These are phyloP conservation scores for Geum urbanum DNA, from an alignment of 306 rosid genomes.

Conservation along the genomic window DNA sequence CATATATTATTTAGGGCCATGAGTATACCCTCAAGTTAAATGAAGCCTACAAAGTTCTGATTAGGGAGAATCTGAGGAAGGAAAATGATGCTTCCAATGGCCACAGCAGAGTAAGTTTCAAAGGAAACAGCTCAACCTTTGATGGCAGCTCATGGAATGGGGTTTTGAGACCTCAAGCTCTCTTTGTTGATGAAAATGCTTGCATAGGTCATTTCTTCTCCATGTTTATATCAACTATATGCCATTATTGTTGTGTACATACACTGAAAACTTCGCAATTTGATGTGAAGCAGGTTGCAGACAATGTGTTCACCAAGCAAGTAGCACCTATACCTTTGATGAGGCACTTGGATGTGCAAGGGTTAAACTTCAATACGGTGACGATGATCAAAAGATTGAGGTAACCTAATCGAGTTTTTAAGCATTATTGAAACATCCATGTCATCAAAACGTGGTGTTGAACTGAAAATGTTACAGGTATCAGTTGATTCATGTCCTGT, in stretches of 20 bases:
- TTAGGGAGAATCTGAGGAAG: slow-evolving; percentile 51
- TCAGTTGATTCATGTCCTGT: slow-evolving; percentile 73
- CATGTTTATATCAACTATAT: no score
- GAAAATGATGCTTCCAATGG: slow-evolving; percentile 58
- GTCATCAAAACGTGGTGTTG: neutral
- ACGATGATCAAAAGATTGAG: slow-evolving; percentile 53
- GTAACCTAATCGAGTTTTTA: slow-evolving; percentile 17
- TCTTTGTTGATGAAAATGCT: slow-evolving; percentile 79
- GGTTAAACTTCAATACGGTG: slow-evolving; percentile 73
- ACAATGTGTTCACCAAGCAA: slow-evolving; percentile 67
- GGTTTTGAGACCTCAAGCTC: slow-evolving; percentile 56
- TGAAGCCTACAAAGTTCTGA: slow-evolving; percentile 67
- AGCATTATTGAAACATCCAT: no score
- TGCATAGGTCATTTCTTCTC: slow-evolving; percentile 53
- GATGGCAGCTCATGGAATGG: slow-evolving; percentile 71
- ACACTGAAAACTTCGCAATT: neutral
- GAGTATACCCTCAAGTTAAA: slow-evolving; percentile 56
- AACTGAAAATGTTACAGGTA: slow-evolving; percentile 38
- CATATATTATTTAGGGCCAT: slow-evolving; percentile 43
- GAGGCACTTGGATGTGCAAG: slow-evolving; percentile 63
- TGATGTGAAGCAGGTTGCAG: slow-evolving; percentile 53
- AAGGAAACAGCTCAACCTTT: slow-evolving; percentile 29
- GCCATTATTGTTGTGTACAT: no score
- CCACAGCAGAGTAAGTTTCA: slow-evolving; percentile 35
- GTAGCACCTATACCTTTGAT: slow-evolving; percentile 61